Evolutionary conservation across 805 yeast species (phyloP).

Genomic region (Starmerella roubikii): DNA sequence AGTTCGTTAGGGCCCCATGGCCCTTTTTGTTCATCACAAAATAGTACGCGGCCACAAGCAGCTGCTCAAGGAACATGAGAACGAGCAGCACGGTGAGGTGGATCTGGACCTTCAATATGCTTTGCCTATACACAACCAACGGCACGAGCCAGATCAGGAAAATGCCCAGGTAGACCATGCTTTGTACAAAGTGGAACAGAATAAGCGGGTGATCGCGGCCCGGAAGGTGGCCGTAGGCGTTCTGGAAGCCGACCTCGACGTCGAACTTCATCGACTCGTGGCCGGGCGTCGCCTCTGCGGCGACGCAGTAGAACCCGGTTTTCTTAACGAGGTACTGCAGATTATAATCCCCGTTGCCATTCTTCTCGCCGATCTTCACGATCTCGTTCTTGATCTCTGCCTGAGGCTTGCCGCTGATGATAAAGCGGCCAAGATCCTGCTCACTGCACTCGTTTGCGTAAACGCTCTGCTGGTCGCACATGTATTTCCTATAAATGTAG

Average conservation of each 20-base stretch:
- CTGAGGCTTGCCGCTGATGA: slow-evolving; percentile 36
- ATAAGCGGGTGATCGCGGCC: slow-evolving; percentile 87
- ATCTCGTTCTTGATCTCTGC: slow-evolving; percentile 42
- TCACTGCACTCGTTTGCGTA: slow-evolving; percentile 40
- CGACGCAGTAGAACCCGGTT: slow-evolving; percentile 89
- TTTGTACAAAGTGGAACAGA: slow-evolving; percentile 74
- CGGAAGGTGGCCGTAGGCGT: slow-evolving; percentile 78
- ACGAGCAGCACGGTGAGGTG: slow-evolving; percentile 77
- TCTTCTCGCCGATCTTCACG: slow-evolving; percentile 45
- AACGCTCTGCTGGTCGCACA: slow-evolving; percentile 67
- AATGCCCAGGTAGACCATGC: slow-evolving; percentile 70
- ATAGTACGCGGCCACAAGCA: slow-evolving; percentile 82
- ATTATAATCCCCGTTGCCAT: slow-evolving; percentile 31
- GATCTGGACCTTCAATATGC: slow-evolving; percentile 77
- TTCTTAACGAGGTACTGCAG: slow-evolving; percentile 48
- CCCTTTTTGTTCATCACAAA: slow-evolving; percentile 62
- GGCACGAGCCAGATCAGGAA: slow-evolving; percentile 75
- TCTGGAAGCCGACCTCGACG: slow-evolving; percentile 70
- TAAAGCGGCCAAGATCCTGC: slow-evolving; percentile 46
- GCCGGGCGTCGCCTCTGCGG: slow-evolving; percentile 41
- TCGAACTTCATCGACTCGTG: slow-evolving; percentile 33
- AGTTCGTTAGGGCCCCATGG: slow-evolving; percentile 41
- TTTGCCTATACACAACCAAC: slow-evolving; percentile 72
- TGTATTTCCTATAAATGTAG: slow-evolving; percentile 33
- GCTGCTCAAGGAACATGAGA: slow-evolving; percentile 70